phyloP scores from a whole-genome alignment of 805 yeast genomes.

The Wickerhamomyces alni region DNA sequence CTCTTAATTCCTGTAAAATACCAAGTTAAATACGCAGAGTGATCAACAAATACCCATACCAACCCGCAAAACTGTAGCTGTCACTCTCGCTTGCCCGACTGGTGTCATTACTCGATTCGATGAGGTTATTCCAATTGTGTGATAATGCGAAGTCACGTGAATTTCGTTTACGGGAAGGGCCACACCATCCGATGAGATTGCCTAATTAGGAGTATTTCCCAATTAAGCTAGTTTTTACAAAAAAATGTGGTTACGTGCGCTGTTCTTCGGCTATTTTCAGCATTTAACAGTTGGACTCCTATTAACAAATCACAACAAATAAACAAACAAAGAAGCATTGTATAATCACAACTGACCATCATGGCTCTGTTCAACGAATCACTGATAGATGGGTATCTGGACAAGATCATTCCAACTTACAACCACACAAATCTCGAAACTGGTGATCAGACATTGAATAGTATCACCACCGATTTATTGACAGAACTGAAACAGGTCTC shows the following conservation, averaged over 20 bases:
- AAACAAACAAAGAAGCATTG: not conserved
- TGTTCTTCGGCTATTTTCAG: too few relatives aligned
- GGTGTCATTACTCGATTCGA: not conserved
- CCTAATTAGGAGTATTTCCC: too few relatives aligned
- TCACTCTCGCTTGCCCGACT: too few relatives aligned
- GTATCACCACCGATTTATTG: not conserved
- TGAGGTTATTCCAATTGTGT: slow-evolving; percentile 1
- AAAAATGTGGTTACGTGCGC: too few relatives aligned
- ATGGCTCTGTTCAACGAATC: not conserved
- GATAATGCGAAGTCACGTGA: slow-evolving; percentile 3
- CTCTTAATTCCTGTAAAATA: too few relatives aligned
- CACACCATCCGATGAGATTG: too few relatives aligned
- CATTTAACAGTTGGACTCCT: too few relatives aligned
- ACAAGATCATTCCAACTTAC: not conserved
- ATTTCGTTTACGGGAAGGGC: not conserved
- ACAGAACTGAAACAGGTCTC: slow-evolving; percentile 1
- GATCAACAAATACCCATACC: too few relatives aligned
- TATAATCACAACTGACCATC: not conserved
- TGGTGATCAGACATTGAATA: not conserved
- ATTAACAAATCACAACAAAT: too few relatives aligned
- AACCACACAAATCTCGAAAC: not conserved
- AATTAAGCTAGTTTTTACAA: not conserved
- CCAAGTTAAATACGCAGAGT: too few relatives aligned
- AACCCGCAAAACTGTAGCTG: too few relatives aligned
- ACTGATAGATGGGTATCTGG: not conserved